phyloP scores from a whole-genome alignment of 257 asterid genomes.

The Datura wrightii region DNA sequence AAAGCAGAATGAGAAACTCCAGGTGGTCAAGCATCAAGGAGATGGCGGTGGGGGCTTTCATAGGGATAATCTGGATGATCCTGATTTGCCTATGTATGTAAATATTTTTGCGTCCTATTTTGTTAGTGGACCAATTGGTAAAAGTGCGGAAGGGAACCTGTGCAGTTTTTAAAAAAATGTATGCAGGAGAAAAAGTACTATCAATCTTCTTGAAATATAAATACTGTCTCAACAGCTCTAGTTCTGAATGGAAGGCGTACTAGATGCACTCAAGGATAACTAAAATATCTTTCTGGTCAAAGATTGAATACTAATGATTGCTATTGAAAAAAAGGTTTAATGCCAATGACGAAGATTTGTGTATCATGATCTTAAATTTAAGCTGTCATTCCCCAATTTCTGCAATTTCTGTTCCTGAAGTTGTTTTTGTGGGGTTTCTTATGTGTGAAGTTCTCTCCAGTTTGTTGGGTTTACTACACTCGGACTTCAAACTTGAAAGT shows the following conservation, averaged over 20 bases:
- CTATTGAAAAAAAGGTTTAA: not conserved
- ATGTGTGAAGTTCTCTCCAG: not conserved
- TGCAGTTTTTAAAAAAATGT: not conserved
- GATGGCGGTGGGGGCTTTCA: conserved; percentile 47
- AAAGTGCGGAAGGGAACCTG: not conserved
- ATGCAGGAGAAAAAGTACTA: not conserved
- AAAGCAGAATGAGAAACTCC: conserved; percentile 68
- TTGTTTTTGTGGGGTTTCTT: not conserved
- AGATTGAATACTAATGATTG: not conserved
- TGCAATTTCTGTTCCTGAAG: conserved; percentile 10
- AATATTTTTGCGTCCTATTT: not conserved
- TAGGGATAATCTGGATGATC: conserved; percentile 53
- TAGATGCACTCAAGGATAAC: not conserved
- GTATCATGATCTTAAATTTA: not conserved
- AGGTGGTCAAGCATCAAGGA: conserved; percentile 70
- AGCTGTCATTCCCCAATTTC: not conserved
- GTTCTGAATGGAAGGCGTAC: conserved; percentile 1
- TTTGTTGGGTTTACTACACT: not conserved
- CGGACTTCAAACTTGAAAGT: not conserved
- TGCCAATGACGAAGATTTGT: conserved; percentile 1
- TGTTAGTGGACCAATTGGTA: not conserved
- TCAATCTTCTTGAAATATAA: not conserved
- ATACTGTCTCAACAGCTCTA: conserved; percentile 19
- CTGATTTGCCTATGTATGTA: conserved; percentile 73
- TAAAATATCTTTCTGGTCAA: not conserved